Percentiles rank a stretch among this genome's conserved stretches.
phyloP scores from a whole-genome alignment of 2,329 filamentous ascomycete species.

The Arachnomyces sp. region DNA sequence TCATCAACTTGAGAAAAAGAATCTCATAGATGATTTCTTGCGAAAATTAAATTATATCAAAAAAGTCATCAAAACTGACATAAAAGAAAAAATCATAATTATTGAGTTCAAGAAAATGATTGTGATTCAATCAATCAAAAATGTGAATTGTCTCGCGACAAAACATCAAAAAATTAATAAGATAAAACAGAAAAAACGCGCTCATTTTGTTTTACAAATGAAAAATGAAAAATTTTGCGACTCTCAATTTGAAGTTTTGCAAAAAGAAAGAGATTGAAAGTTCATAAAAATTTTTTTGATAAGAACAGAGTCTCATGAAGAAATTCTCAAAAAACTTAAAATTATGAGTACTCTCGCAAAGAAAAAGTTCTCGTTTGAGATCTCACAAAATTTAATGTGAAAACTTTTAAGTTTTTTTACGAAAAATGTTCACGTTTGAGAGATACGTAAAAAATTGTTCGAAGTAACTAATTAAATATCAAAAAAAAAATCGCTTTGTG shows the following conservation, averaged over 20 bases:
- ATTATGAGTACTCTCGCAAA: neutral
- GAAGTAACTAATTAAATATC: too few relatives aligned
- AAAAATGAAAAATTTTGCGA: too few relatives aligned
- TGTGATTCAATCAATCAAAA: neutral
- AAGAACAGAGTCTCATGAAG: neutral
- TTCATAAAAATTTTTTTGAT: neutral
- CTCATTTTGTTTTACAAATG: too few relatives aligned
- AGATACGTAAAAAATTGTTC: too few relatives aligned
- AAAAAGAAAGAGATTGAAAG: neutral
- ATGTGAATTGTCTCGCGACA: too few relatives aligned
- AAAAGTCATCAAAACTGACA: neutral
- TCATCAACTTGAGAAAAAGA: neutral
- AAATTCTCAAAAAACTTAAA: neutral
- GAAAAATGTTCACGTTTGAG: too few relatives aligned
- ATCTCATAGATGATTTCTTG: too few relatives aligned
- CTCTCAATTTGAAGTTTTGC: neutral
- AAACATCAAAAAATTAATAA: too few relatives aligned
- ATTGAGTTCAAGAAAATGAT: neutral
- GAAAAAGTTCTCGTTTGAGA: neutral
- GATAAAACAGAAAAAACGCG: too few relatives aligned
- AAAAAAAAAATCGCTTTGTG: too few relatives aligned
- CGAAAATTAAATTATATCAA: too few relatives aligned
- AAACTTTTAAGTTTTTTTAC: too few relatives aligned
- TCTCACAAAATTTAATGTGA: neutral
- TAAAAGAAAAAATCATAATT: neutral